A percentile compares a stretch with the other conserved stretches of the same genome.
These are phyloP conservation scores for Mollisia scopiformis DNA, from an alignment of 2,329 filamentous ascomycete species.

Conservation along the genomic window DNA sequence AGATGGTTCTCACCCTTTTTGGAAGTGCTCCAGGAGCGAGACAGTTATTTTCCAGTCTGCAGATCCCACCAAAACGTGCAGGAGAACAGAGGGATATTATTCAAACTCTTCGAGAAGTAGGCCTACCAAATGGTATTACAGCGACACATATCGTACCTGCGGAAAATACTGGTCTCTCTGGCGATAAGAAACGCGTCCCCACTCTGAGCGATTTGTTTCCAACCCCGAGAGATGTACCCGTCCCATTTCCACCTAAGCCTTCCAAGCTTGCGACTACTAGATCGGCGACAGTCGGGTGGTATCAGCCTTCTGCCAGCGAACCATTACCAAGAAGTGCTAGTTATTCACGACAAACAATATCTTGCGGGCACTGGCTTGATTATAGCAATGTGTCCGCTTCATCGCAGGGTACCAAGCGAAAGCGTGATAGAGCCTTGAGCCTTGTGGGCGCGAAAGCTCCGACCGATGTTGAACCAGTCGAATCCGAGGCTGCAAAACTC, in stretches of 20 bases:
- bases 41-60: slow-evolving; percentile 86
- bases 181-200: slow-evolving; percentile 56
- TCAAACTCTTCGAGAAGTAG: slow-evolving; percentile 61
- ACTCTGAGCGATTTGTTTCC: slow-evolving; percentile 77
- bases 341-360: slow-evolving; percentile 69
- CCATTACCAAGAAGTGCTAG: slow-evolving; percentile 45
- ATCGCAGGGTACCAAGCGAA: slow-evolving; percentile 57
- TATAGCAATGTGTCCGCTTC: slow-evolving; percentile 65
- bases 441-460: slow-evolving; percentile 62
- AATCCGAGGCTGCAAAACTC: slow-evolving; percentile 67
- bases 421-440: slow-evolving; percentile 73
- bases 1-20: slow-evolving; percentile 73
- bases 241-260: slow-evolving; percentile 72
- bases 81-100: slow-evolving; percentile 32
- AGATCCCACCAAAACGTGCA: slow-evolving; percentile 49
- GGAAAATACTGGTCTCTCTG: slow-evolving; percentile 41
- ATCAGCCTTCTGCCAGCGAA: slow-evolving; percentile 39
- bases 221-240: slow-evolving; percentile 65
- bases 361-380: slow-evolving; percentile 71
- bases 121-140: slow-evolving; percentile 75
- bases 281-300: slow-evolving; percentile 52
- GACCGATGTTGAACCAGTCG: slow-evolving; percentile 48
- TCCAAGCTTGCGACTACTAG: slow-evolving; percentile 70
- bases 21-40: slow-evolving; percentile 75
- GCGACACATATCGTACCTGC: slow-evolving; percentile 67